Percentiles rank a stretch among this genome's conserved stretches.
Evolutionary conservation across 768 basidiomycete genomes (phyloP).

Genomic region (Leucosporidium scottii): DNA sequence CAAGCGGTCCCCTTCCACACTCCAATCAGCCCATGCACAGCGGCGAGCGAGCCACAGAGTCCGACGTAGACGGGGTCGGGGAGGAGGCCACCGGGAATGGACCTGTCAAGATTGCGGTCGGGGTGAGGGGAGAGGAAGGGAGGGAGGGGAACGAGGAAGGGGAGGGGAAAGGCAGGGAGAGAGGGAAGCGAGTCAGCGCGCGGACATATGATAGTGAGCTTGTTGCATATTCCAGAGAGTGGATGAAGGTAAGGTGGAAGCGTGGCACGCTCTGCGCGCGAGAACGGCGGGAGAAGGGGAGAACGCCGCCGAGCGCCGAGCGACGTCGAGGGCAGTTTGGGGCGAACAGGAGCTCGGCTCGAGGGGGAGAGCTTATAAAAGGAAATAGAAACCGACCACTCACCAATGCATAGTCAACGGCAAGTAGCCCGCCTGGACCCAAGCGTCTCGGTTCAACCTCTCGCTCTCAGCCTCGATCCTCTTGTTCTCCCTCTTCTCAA

Average conservation of each 20-base stretch:
- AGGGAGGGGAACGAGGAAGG: not conserved
- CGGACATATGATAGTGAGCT: no score
- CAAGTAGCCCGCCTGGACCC: conserved; percentile 67
- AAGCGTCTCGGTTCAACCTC: conserved; percentile 62
- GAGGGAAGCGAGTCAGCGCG: no score
- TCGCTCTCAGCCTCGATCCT: conserved; percentile 55
- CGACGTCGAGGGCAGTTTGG: no score
- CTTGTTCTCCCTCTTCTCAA: conserved; percentile 34
- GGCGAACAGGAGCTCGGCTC: no score
- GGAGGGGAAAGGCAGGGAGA: not conserved
- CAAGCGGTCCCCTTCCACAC: conserved; percentile 29
- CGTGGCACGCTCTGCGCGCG: no score
- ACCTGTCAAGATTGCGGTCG: conserved; percentile 24
- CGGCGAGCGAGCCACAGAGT: conserved; percentile 31
- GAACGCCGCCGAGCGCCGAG: no score
- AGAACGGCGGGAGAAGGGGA: no score
- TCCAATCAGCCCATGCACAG: conserved; percentile 19
- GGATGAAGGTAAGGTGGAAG: no score
- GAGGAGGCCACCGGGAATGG: conserved; percentile 26
- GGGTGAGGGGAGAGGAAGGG: no score
- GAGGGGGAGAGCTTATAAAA: no score
- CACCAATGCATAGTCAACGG: conserved; percentile 81
- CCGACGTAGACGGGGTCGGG: conserved; percentile 30
- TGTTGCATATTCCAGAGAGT: no score
- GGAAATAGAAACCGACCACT: not conserved